Percentiles rank a stretch among this genome's conserved stretches.
phyloP scores from a whole-genome alignment of 2,329 filamentous ascomycete species.

The Aspergillus tanneri region DNA sequence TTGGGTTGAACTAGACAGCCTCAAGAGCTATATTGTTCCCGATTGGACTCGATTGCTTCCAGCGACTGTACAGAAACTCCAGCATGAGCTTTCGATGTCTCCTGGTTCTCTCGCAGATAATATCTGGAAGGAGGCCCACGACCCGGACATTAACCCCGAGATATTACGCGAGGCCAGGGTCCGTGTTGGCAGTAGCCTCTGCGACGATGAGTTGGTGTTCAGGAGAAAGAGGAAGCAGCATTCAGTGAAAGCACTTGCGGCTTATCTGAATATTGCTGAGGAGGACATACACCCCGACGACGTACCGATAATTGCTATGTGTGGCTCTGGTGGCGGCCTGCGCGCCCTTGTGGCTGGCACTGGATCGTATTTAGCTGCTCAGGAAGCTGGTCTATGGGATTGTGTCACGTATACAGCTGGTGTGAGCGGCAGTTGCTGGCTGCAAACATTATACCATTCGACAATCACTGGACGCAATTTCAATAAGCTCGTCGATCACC shows the following conservation, averaged over 20 bases:
- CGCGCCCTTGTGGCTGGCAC: constrained; percentile 87
- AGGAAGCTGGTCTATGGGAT: constrained; percentile 86
- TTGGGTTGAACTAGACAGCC: constrained; percentile 49
- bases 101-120: constrained; percentile 87
- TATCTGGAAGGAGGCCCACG: constrained; percentile 88
- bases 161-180: constrained; percentile 79
- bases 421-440: constrained; percentile 94
- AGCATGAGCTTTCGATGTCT: constrained; percentile 81
- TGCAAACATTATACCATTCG: constrained; percentile 83
- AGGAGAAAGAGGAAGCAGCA: constrained; percentile 66
- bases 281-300: constrained; percentile 87
- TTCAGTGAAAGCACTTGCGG: constrained; percentile 71
- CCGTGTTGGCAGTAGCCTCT: constrained; percentile 76
- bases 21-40: constrained; percentile 73
- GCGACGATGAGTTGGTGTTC: constrained; percentile 78
- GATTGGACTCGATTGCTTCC: constrained; percentile 79
- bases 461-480: constrained; percentile 70
- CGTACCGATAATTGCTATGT: constrained; percentile 89
- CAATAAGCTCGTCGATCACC: constrained; percentile 70
- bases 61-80: constrained; percentile 75
- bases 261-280: constrained; percentile 76
- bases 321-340: constrained; percentile 87
- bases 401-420: constrained; percentile 94
- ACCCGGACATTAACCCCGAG: constrained; percentile 80
- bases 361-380: constrained; percentile 78